These are phyloP conservation scores for Phytopythium montanum DNA, from an alignment of 352 stramenopile genomes.

Conservation along the genomic window DNA sequence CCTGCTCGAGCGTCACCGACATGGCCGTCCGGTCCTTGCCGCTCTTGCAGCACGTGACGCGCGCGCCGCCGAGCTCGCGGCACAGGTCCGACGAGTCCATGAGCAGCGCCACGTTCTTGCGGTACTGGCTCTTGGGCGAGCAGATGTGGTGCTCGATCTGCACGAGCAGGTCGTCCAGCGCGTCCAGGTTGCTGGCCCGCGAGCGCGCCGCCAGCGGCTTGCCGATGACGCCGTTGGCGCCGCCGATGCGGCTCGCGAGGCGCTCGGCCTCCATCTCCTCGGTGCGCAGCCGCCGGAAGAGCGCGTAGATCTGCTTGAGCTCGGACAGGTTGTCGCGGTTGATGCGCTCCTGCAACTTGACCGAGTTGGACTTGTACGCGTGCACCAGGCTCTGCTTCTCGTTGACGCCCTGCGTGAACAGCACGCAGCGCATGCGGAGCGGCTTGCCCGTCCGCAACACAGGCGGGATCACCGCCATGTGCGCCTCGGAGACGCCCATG, in stretches of 20 bases:
- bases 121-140: conserved; percentile 62
- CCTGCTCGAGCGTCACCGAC: conserved; percentile 95
- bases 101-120: conserved; percentile 78
- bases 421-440: conserved; percentile 56
- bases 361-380: conserved; percentile 66
- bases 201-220: conserved; percentile 5
- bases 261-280: conserved; percentile 32
- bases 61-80: conserved; percentile 83
- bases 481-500: conserved; percentile 49
- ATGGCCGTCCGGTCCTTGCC: conserved; percentile 98
- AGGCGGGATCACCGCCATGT: conserved; percentile 49
- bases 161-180: conserved; percentile 57
- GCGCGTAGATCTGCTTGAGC: conserved; percentile 53
- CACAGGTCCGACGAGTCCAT: conserved; percentile 86
- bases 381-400: conserved; percentile 85
- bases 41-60: conserved; percentile 96
- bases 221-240: background rate
- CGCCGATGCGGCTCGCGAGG: conserved; percentile 7
- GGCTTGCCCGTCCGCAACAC: conserved; percentile 39
- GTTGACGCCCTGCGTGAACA: conserved; percentile 83
- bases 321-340: conserved; percentile 80
- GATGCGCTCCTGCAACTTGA: conserved; percentile 75
- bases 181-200: conserved; percentile 32
- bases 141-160: conserved; percentile 77
- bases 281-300: conserved; percentile 45